Percentiles rank a stretch among this genome's conserved stretches.
phyloP scores from a whole-genome alignment of 768 basidiomycete species.

The Pleurotus cornucopiae region DNA sequence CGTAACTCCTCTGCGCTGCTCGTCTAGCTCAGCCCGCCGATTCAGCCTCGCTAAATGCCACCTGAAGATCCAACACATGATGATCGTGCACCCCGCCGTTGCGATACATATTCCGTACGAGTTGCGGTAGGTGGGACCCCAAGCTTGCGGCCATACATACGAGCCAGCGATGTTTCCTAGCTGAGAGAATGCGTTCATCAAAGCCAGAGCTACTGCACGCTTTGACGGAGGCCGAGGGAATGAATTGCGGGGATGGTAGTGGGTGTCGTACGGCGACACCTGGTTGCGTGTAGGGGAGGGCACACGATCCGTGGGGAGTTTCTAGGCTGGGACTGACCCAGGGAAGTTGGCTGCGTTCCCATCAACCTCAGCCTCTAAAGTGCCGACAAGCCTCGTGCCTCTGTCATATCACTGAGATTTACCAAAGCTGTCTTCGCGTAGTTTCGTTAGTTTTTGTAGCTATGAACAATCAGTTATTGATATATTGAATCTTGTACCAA shows the following conservation, averaged over 20 bases:
- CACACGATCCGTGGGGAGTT: too few relatives aligned
- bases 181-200: slow-evolving; percentile 78
- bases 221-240: slow-evolving; percentile 78
- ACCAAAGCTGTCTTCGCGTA: too few relatives aligned
- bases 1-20: slow-evolving; percentile 26
- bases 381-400: too few relatives aligned
- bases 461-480: too few relatives aligned
- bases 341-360: too few relatives aligned
- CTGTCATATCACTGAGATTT: too few relatives aligned
- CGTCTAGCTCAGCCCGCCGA: slow-evolving; percentile 30
- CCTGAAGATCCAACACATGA: slow-evolving; percentile 48
- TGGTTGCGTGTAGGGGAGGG: too few relatives aligned
- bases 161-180: slow-evolving; percentile 84
- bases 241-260: slow-evolving; percentile 23
- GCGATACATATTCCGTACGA: slow-evolving; percentile 75
- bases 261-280: too few relatives aligned
- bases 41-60: slow-evolving; percentile 40
- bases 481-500: too few relatives aligned
- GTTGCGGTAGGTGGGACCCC: slow-evolving; percentile 67
- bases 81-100: slow-evolving; percentile 43
- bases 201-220: slow-evolving; percentile 76
- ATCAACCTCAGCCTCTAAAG: too few relatives aligned
- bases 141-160: slow-evolving; percentile 64
- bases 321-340: too few relatives aligned
- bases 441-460: too few relatives aligned